Evolutionary conservation across 352 stramenopile species (phyloP).

Genomic region (Phytophthora cactorum): DNA sequence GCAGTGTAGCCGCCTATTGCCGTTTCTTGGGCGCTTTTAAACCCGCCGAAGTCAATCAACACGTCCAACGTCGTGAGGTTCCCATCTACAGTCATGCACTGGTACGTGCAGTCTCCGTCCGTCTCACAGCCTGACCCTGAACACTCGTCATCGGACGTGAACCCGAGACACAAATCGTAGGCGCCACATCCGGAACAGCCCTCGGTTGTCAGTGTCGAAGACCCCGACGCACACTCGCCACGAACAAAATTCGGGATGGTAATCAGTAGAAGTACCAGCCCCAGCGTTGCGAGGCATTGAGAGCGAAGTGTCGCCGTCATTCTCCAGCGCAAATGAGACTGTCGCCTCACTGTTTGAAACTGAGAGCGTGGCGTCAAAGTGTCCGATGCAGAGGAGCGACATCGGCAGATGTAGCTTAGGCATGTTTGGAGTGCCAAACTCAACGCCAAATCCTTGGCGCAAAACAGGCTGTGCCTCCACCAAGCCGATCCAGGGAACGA

Average conservation of each 20-base stretch:
- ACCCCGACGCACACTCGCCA: constrained; percentile 25
- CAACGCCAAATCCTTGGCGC: constrained; percentile 29
- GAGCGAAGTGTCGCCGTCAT: constrained; percentile 8
- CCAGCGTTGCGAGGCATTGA: constrained; percentile 10
- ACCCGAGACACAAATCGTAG: constrained; percentile 36
- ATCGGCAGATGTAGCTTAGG: neutral
- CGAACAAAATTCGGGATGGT: constrained; percentile 8
- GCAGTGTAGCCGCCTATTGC: constrained; percentile 20
- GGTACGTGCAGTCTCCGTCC: constrained; percentile 37
- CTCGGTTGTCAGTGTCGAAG: constrained; percentile 34
- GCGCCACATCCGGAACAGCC: constrained; percentile 28
- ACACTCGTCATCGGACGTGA: constrained; percentile 26
- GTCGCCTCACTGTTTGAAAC: neutral
- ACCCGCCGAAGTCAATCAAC: constrained; percentile 37
- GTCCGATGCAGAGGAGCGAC: constrained; percentile 28
- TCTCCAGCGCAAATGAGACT: constrained; percentile 18
- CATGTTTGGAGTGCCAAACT: too few species aligned
- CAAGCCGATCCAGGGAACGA: constrained; percentile 19
- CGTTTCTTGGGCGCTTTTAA: constrained; percentile 33
- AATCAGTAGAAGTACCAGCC: constrained; percentile 4
- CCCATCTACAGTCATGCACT: constrained; percentile 29
- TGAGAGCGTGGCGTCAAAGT: constrained; percentile 5
- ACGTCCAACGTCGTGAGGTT: constrained; percentile 29
- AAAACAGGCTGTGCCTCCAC: constrained; percentile 27
- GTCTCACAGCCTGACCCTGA: constrained; percentile 37